These are phyloP conservation scores for Neofusicoccum kwambonambiense DNA, from an alignment of 2,329 filamentous ascomycete genomes.

Conservation along the genomic window DNA sequence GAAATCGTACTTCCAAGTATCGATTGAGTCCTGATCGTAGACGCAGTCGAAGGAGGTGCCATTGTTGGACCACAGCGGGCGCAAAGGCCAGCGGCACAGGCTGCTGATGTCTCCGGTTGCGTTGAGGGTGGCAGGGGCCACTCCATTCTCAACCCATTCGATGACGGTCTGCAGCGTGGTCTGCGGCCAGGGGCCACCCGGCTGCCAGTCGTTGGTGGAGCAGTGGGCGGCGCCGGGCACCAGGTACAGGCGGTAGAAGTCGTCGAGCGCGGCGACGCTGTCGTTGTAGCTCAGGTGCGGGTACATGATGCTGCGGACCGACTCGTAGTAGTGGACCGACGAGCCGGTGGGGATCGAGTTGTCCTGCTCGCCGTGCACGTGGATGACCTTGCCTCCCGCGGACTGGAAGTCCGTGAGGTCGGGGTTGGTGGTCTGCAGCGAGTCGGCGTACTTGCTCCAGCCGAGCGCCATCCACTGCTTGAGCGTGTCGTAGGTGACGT, in stretches of 20 bases:
- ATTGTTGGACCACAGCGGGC: slow-evolving; percentile 30
- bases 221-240: slow-evolving; percentile 57
- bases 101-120: slow-evolving; percentile 34
- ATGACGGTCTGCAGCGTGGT: slow-evolving; percentile 18
- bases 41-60: slow-evolving; percentile 28
- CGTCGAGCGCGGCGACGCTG: slow-evolving; percentile 43
- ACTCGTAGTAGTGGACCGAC: slow-evolving; percentile 56
- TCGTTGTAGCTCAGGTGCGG: slow-evolving; percentile 39
- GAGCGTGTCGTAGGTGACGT: slow-evolving; percentile 57
- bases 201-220: slow-evolving; percentile 18
- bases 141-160: slow-evolving; percentile 21
- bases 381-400: slow-evolving; percentile 56
- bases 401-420: slow-evolving; percentile 53
- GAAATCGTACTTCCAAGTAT: slow-evolving; percentile 28
- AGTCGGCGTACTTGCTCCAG: slow-evolving; percentile 48
- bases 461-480: slow-evolving; percentile 55
- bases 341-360: slow-evolving; percentile 53
- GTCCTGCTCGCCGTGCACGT: slow-evolving; percentile 59
- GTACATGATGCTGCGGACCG: slow-evolving; percentile 53
- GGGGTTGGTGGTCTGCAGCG: slow-evolving; percentile 54
- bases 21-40: slow-evolving; percentile 26
- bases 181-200: slow-evolving; percentile 18
- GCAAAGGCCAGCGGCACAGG: slow-evolving; percentile 42
- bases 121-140: slow-evolving; percentile 37
- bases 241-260: slow-evolving; percentile 57